Percentiles rank a stretch among this genome's conserved stretches.
These are phyloP conservation scores for Leccinum sublutescens DNA, from an alignment of 768 basidiomycete species.

Conservation along the genomic window DNA sequence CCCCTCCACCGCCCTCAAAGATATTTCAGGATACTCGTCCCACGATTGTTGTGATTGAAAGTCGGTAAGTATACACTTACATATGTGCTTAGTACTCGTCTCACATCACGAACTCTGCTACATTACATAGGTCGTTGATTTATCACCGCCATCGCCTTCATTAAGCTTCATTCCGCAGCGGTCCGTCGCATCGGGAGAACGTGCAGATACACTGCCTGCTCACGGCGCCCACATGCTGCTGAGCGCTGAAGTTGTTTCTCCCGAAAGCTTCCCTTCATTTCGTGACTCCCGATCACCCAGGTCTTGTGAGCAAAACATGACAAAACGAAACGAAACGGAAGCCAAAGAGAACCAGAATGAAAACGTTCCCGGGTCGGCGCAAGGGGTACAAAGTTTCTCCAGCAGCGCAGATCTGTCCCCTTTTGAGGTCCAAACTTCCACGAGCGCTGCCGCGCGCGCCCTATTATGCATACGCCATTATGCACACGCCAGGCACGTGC, in stretches of 20 bases:
- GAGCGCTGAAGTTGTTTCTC: too few relatives aligned
- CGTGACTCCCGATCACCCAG: neutral
- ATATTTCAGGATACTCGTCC: constrained; percentile 28
- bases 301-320: neutral
- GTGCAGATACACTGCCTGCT: too few relatives aligned
- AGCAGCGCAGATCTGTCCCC: neutral
- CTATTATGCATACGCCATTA: constrained; percentile 6
- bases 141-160: neutral
- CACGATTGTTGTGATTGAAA: constrained; percentile 6
- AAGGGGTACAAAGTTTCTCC: neutral
- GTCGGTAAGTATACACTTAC: neutral
- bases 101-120: neutral
- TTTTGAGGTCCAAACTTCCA: neutral
- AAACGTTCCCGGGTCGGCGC: neutral
- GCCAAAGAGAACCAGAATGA: neutral
- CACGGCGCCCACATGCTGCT: too few relatives aligned
- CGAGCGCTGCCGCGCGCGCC: neutral
- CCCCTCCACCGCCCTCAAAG: constrained; percentile 3
- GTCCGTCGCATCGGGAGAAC: too few relatives aligned
- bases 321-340: neutral
- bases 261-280: too few relatives aligned
- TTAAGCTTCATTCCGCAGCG: too few relatives aligned
- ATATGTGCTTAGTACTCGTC: neutral
- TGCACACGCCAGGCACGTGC: constrained; percentile 7
- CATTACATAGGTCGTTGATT: neutral